A percentile compares a stretch with the other conserved stretches of the same genome.
These are phyloP conservation scores for Suillus alpinus DNA, from an alignment of 768 basidiomycete species.

Conservation along the genomic window DNA sequence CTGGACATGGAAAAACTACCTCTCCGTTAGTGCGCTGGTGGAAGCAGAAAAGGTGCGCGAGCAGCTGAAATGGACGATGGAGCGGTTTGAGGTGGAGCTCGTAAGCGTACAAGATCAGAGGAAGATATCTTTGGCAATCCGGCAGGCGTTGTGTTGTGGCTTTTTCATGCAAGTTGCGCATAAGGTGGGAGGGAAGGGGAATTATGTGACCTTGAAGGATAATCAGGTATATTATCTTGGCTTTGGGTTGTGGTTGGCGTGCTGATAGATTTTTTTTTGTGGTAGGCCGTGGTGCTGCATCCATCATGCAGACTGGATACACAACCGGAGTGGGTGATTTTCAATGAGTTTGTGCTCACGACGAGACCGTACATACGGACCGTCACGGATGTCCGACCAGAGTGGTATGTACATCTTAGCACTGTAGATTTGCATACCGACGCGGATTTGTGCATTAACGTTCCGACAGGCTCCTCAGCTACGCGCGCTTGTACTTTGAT, in stretches of 20 bases:
- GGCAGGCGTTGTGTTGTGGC: constrained; percentile 83
- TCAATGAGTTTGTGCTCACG: constrained; percentile 94
- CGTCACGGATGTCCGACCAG: constrained; percentile 82
- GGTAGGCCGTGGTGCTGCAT: constrained; percentile 41
- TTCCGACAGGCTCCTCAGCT: constrained; percentile 55
- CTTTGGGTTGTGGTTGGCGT: not conserved
- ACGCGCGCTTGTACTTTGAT: constrained; percentile 69
- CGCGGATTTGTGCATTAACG: too few species aligned
- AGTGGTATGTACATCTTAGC: constrained; percentile 58
- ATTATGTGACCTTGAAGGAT: constrained; percentile 91
- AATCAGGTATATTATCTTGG: constrained; percentile 60
- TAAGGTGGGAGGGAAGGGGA: constrained; percentile 86
- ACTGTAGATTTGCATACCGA: too few species aligned
- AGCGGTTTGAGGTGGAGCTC: constrained; percentile 79
- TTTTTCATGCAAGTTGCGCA: constrained; percentile 99
- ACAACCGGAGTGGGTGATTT: constrained; percentile 88
- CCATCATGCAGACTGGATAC: constrained; percentile 86
- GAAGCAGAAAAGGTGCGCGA: constrained; percentile 93
- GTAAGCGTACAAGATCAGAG: constrained; percentile 65
- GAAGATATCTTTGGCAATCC: constrained; percentile 71
- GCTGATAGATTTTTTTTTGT: not conserved
- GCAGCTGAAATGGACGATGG: constrained; percentile 90
- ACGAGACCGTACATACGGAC: constrained; percentile 87
- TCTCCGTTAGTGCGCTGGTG: constrained; percentile 75
- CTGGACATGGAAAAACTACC: constrained; percentile 91